These are phyloP conservation scores for Eustoma russellianum DNA, from an alignment of 257 asterid genomes.

Conservation along the genomic window DNA sequence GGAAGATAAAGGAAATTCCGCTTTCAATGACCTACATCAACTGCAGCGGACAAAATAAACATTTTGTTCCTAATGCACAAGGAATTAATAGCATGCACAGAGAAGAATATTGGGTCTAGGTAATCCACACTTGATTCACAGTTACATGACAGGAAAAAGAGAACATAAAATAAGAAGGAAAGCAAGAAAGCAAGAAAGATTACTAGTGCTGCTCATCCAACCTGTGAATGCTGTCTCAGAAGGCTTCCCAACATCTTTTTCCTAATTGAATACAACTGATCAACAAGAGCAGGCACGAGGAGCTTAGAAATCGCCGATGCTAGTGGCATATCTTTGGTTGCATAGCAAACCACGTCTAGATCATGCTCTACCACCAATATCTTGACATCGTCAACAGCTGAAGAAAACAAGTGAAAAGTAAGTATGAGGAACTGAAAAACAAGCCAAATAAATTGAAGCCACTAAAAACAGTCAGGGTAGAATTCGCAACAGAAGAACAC, in stretches of 20 bases:
- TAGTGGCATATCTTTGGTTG: conserved; percentile 52
- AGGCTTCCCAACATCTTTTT: conserved; percentile 49
- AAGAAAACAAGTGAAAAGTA: conserved; percentile 14
- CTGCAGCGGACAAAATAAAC: too few species aligned
- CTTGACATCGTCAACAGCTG: conserved; percentile 67
- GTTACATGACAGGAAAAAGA: too few species aligned
- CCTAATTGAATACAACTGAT: conserved; percentile 61
- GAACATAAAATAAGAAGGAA: too few species aligned
- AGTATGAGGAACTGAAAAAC: conserved; percentile 8
- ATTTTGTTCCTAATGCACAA: too few species aligned
- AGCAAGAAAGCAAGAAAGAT: neutral
- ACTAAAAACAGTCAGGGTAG: neutral
- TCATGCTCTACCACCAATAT: conserved; percentile 59
- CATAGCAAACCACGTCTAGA: conserved; percentile 71
- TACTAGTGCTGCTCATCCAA: conserved; percentile 16
- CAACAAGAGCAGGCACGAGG: conserved; percentile 76
- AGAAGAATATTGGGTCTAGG: too few species aligned
- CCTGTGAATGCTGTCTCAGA: conserved; percentile 55
- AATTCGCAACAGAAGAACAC: neutral
- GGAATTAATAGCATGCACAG: too few species aligned
- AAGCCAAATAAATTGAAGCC: conserved; percentile 2
- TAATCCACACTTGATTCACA: too few species aligned
- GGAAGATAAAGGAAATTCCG: too few species aligned
- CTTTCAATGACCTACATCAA: too few species aligned
- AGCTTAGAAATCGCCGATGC: conserved; percentile 49